Base-by-base conservation (phyloP, 208 protist genomes). In the Leishmania gerbilli region DNA sequence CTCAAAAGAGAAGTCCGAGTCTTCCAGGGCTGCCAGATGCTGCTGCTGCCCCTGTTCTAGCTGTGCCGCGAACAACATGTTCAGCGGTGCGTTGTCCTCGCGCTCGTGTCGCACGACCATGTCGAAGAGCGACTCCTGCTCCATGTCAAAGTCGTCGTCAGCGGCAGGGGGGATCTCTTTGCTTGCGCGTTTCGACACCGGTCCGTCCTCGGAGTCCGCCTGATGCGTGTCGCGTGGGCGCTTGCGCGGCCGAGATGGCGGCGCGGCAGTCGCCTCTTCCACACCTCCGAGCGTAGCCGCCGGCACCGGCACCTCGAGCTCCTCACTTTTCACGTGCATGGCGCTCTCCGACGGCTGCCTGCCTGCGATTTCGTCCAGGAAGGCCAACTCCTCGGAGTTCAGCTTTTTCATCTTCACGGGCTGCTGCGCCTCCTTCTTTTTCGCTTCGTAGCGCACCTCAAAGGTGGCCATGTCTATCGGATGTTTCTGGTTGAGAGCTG, bases 381-480 rank as follows among this genome's bases (percentile, higher is more conserved):
- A 74, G 21, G 88, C 89, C 45, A 96, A 84, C 69, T 86, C 81
- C 65, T 93, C 90, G 40, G 71, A 80, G 53, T 82, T 87, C 17
- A 84, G 65, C 60, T 76, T 74, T 62, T 79, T 84, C 49, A 34
- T 81, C 27, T 68, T 69, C 37, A 87, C 55, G 0, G 64, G 75
- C 51, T 78, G 55, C 79, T 81, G 78, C 67, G 68, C 47, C 77
- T 85, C 82, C 47, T 85, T 85, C 72, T 82, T 81, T 40, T 88
- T 86, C 47, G 83, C 88, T 72, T 85, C 79, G 75, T 93, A 84
- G 11, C 84, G 88, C 62, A 80, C 82, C 69, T 85, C 81, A 77
- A 95, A 96, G n/a, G 74, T 69, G 21, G 88, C 87, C 80, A 97
- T 74, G 83, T 97, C 92, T 51, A 95, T 95, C 6, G 83, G 83